A percentile compares a stretch with the other conserved stretches of the same genome.
Evolutionary conservation across 169 alveolate species (phyloP).

Genomic region (Plasmodium vivax): DNA sequence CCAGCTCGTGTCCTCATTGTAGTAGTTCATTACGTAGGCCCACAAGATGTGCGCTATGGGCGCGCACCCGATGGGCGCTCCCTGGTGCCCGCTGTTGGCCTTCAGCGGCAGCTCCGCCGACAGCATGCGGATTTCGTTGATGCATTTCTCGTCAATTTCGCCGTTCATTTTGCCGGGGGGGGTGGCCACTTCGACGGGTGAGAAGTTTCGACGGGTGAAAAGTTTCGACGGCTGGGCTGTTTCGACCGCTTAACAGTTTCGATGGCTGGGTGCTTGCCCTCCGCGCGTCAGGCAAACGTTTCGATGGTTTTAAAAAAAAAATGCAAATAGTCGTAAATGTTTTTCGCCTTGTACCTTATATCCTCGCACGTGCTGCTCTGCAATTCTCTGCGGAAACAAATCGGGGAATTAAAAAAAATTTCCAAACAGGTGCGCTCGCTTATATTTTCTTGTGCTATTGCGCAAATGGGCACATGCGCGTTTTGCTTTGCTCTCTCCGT

Average conservation of each 20-base stretch:
- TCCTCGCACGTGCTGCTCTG: slow-evolving; percentile 67
- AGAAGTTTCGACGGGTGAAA: too few relatives aligned
- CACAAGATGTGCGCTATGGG: slow-evolving; percentile 86
- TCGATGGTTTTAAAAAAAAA: slow-evolving; percentile 71
- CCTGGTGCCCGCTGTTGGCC: slow-evolving; percentile 89
- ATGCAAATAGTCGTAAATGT: slow-evolving; percentile 71
- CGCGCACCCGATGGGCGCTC: slow-evolving; percentile 90
- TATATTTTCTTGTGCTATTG: background rate
- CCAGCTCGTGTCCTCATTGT: slow-evolving; percentile 83
- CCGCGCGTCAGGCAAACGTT: slow-evolving; percentile 19
- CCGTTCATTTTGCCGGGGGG: slow-evolving; percentile 3
- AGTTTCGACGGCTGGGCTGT: background rate
- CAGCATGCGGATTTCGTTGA: slow-evolving; percentile 73
- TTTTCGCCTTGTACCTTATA: slow-evolving; percentile 68
- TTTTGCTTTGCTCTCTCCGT: background rate
- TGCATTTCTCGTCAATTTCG: slow-evolving; percentile 48
- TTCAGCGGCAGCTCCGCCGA: slow-evolving; percentile 73
- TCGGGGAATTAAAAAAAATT: background rate
- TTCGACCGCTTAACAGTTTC: too few relatives aligned
- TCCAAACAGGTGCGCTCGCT: background rate
- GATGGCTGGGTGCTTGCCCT: background rate
- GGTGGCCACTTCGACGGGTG: background rate
- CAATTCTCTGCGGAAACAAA: slow-evolving; percentile 40
- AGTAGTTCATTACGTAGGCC: slow-evolving; percentile 81
- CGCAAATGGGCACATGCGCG: background rate